Base-by-base conservation (phyloP, 768 basidiomycete genomes). In the Tricholoma sp. region DNA sequence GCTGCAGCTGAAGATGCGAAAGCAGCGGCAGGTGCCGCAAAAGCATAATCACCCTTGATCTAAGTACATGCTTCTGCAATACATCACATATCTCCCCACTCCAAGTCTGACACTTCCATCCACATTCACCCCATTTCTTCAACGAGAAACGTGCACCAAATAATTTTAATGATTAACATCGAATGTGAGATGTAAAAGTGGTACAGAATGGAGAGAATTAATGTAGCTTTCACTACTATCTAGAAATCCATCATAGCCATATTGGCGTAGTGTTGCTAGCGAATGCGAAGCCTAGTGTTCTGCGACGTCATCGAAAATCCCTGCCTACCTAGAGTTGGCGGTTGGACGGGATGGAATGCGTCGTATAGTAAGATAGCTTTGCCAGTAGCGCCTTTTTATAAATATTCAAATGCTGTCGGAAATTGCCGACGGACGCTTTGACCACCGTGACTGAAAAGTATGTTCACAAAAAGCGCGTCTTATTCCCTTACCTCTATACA, bases 1-100 rank as follows among this genome's bases (percentile, higher is more conserved):
- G 89, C 85, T 47, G 94, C 94, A 59, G 94, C 94, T 21, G 89
- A 93, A 77, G 93, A 89, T 54, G 89, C 88, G 29, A 90, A 91
- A 73, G 85, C 82, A 50, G 77, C 76, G 16, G 77, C 71, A 46
- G 74, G 71, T 16, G 76, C 74, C 51, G 78, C 76, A 39, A 84
- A 84, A 66, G 80, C 83, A 67, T 85, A 79, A 71, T 58, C 58
- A 64, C 53, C 31, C 21, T 60, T 46, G 56, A 55, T 62, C 53
- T 24, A 59, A 27, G 24, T 62, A 65, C 56, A 32, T 57, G 31
- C 62, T 29, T 47, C 58, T 56, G 62, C 64, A 61, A 62, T 62
- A 61, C 56, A 58, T 63, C 61, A 51, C 52, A 50, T 52, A 21
- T 57, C 46, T 50, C 52, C 39, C 57, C 32, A 51, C 31, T 46